Evolutionary conservation across 768 basidiomycete species (phyloP).

Genomic region (Tulasnella sp.): DNA sequence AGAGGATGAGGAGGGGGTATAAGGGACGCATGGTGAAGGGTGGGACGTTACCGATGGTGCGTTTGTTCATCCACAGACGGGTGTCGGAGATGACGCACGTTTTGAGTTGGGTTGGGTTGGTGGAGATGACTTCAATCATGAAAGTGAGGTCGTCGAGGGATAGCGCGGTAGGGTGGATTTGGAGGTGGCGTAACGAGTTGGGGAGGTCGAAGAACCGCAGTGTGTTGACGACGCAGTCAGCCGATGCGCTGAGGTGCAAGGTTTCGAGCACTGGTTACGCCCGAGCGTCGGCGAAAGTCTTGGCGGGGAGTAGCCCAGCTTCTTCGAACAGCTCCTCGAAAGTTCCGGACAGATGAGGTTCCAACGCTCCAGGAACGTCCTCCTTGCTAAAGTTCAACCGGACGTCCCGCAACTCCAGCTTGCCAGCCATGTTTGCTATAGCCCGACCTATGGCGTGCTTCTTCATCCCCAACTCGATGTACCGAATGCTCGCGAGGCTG

Average conservation of each 20-base stretch:
- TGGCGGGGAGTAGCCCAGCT: background rate
- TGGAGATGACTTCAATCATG: background rate
- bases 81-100: constrained; percentile 18
- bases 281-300: background rate
- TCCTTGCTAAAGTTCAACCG: constrained; percentile 6
- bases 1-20: background rate
- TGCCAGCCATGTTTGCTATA: background rate
- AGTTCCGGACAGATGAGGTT: constrained; percentile 1
- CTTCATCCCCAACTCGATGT: constrained; percentile 8
- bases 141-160: constrained; percentile 7
- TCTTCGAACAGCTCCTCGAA: constrained; percentile 11
- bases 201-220: constrained; percentile 19
- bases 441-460: constrained; percentile 19
- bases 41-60: background rate
- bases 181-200: background rate
- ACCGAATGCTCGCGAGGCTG: constrained; percentile 1
- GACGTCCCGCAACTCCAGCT: background rate
- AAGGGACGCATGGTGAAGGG: constrained; percentile 10
- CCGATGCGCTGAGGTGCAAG: background rate
- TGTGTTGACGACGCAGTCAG: background rate
- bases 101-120: background rate
- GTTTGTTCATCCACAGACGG: constrained; percentile 20
- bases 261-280: background rate
- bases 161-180: background rate
- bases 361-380: constrained; percentile 16